A percentile compares a stretch with the other conserved stretches of the same genome.
Evolutionary conservation across 2,329 filamentous ascomycete species (phyloP).

Genomic region (Paecilomyces dactylethromorphus): DNA sequence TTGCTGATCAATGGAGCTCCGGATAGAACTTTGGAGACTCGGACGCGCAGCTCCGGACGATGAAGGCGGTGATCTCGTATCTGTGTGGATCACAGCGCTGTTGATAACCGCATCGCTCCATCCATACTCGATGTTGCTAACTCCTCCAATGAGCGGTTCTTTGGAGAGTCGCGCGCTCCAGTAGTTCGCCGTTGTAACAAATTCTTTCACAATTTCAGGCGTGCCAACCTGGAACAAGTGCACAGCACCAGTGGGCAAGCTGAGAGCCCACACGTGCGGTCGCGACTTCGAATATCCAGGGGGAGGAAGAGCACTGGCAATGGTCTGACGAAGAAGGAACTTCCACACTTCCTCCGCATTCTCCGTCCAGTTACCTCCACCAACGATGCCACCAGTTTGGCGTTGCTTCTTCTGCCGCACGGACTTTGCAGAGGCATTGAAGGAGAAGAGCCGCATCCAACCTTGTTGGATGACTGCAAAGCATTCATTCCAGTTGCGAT

Average conservation of each 20-base stretch:
- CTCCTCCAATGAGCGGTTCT: slow-evolving; percentile 82
- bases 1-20: slow-evolving; percentile 61
- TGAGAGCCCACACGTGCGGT: slow-evolving; percentile 90
- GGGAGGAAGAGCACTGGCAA: slow-evolving; percentile 81
- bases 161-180: slow-evolving; percentile 94
- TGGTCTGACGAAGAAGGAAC: slow-evolving; percentile 83
- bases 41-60: slow-evolving; percentile 37
- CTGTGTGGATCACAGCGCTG: slow-evolving; percentile 62
- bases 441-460: slow-evolving; percentile 89
- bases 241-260: slow-evolving; percentile 83
- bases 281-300: slow-evolving; percentile 88
- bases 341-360: slow-evolving; percentile 85
- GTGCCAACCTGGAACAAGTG: slow-evolving; percentile 98
- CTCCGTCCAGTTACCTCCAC: slow-evolving; percentile 96
- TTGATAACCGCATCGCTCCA: slow-evolving; percentile 83
- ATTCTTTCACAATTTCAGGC: slow-evolving; percentile 88
- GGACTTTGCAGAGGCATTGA: slow-evolving; percentile 70
- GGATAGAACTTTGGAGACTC: slow-evolving; percentile 56
- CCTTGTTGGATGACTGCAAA: slow-evolving; percentile 96
- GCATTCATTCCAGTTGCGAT: slow-evolving; percentile 88
- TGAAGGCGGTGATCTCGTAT: slow-evolving; percentile 25
- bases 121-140: slow-evolving; percentile 96
- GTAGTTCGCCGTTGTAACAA: slow-evolving; percentile 91
- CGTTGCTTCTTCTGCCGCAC: slow-evolving; percentile 55
- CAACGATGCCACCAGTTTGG: slow-evolving; percentile 59